Evolutionary conservation across 140 eudicot genomes (phyloP).

Genomic region (Stevia rebaudiana): DNA sequence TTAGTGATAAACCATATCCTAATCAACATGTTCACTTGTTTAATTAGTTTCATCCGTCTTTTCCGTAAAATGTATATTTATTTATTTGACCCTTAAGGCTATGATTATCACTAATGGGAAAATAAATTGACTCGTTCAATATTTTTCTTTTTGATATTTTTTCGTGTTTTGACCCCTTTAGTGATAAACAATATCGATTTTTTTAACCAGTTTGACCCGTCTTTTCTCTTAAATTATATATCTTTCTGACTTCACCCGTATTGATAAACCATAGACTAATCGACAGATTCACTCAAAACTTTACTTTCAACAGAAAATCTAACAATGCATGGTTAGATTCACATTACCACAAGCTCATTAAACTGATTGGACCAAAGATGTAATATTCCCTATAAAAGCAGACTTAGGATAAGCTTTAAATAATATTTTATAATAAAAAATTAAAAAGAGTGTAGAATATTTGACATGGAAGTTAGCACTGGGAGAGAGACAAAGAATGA

Average conservation of each 20-base stretch:
- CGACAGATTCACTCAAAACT: not conserved
- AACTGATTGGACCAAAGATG: not conserved
- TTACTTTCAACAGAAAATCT: not conserved
- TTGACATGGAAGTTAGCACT: constrained; percentile 80
- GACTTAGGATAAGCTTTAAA: not conserved
- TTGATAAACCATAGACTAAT: not conserved
- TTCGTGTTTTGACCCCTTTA: not conserved
- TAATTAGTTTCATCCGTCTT: not conserved
- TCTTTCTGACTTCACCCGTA: not conserved
- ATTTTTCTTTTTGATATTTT: no score
- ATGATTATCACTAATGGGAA: no score
- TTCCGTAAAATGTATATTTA: not conserved
- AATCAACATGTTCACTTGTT: not conserved
- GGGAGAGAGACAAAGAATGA: constrained; percentile 43
- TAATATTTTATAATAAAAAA: constrained; percentile 11
- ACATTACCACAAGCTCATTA: not conserved
- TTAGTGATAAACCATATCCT: not conserved
- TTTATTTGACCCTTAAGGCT: no score
- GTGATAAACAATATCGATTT: not conserved
- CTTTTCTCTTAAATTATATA: not conserved
- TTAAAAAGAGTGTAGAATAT: constrained; percentile 44
- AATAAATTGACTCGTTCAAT: no score
- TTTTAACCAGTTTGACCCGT: not conserved
- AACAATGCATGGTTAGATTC: not conserved
- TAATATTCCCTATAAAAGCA: not conserved